These are phyloP conservation scores for Hygrophorus russula DNA, from an alignment of 768 basidiomycete genomes.

Conservation along the genomic window DNA sequence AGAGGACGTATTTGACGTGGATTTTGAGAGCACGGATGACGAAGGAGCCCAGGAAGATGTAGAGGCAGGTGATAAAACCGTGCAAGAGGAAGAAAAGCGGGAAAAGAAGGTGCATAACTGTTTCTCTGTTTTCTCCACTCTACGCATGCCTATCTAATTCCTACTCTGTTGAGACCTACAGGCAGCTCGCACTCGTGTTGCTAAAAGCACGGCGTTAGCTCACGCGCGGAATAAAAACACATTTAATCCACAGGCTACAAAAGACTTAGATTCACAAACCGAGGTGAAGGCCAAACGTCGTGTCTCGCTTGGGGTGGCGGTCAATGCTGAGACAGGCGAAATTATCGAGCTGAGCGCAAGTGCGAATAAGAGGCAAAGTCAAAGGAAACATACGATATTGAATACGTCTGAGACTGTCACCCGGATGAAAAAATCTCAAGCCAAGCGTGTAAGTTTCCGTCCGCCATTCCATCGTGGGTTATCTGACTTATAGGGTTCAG, in stretches of 20 bases:
- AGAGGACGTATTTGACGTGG: slow-evolving; percentile 71
- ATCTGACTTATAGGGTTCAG: slow-evolving; percentile 18
- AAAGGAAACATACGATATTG: slow-evolving; percentile 56
- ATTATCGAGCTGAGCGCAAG: slow-evolving; percentile 26
- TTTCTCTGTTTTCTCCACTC: background rate
- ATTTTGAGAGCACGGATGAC: slow-evolving; percentile 81
- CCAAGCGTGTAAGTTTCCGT: slow-evolving; percentile 38
- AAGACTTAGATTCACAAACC: slow-evolving; percentile 15
- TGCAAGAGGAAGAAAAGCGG: slow-evolving; percentile 49
- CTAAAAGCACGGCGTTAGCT: slow-evolving; percentile 54
- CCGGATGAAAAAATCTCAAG: slow-evolving; percentile 52
- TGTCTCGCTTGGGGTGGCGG: slow-evolving; percentile 41
- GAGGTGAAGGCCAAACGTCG: slow-evolving; percentile 28
- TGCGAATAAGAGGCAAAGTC: slow-evolving; percentile 42
- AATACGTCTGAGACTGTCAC: slow-evolving; percentile 59
- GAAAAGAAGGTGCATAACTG: slow-evolving; percentile 30
- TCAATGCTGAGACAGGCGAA: slow-evolving; percentile 55
- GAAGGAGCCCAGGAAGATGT: slow-evolving; percentile 44
- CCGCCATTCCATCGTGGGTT: background rate
- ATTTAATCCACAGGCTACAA: slow-evolving; percentile 43
- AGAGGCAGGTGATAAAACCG: slow-evolving; percentile 44
- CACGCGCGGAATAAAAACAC: slow-evolving; percentile 57
- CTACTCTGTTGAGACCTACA: slow-evolving; percentile 15
- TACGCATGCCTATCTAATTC: background rate
- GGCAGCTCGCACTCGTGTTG: slow-evolving; percentile 45